A percentile compares a stretch with the other conserved stretches of the same genome.
Evolutionary conservation across 345 rosid species (phyloP).

Genomic region (Brassica carinata): DNA sequence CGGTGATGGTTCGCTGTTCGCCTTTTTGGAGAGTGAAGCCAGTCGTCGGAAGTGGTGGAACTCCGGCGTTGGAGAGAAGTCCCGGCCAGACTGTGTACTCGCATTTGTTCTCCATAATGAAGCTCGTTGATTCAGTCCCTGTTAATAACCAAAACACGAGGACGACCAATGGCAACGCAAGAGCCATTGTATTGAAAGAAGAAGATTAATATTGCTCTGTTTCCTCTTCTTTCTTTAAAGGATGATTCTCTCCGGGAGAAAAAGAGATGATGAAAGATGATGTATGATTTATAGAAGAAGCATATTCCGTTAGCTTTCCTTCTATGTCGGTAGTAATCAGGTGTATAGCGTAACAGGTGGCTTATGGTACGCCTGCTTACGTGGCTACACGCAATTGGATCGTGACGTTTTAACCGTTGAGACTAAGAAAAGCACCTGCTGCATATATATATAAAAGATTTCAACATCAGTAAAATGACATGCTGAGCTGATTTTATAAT

Average conservation of each 20-base stretch:
- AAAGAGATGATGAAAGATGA: conserved; percentile 9
- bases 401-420: conserved; percentile 18
- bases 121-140: conserved; percentile 61
- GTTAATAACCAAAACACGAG: conserved; percentile 10
- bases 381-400: conserved; percentile 7
- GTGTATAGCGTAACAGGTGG: conserved; percentile 17
- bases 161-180: conserved; percentile 28
- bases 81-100: conserved; percentile 90
- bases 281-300: conserved; percentile 24
- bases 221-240: conserved; percentile 25
- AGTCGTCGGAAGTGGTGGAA: conserved; percentile 66
- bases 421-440: conserved; percentile 4
- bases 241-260: conserved; percentile 22
- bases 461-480: neutral
- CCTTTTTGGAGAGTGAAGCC: conserved; percentile 78
- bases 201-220: neutral
- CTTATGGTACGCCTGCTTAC: conserved; percentile 27
- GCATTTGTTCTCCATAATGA: conserved; percentile 70
- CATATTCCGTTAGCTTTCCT: conserved; percentile 3
- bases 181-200: conserved; percentile 47
- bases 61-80: conserved; percentile 72
- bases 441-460: neutral
- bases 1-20: conserved; percentile 52
- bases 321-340: conserved; percentile 16
- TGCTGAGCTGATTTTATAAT: neutral